Evolutionary conservation across 257 asterid species (phyloP).

Genomic region (Nicotiana obtusifolia): DNA sequence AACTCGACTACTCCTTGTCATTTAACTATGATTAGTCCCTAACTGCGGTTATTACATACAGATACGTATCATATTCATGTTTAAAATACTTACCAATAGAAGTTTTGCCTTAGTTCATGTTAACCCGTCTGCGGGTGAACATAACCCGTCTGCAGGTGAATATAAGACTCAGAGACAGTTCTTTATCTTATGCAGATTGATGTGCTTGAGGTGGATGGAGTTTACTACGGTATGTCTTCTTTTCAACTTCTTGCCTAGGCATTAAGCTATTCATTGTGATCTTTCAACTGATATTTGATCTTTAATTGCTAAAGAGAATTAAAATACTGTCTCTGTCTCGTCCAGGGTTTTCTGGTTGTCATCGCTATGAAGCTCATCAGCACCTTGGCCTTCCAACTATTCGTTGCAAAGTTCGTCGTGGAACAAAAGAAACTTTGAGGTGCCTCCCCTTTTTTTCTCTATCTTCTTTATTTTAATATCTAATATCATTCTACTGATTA

Average conservation of each 20-base stretch:
- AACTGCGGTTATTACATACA: too few relatives aligned
- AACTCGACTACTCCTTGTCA: too few relatives aligned
- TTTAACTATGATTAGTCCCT: too few relatives aligned
- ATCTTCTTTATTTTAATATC: not conserved
- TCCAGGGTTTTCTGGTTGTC: constrained; percentile 92
- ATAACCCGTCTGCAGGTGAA: not conserved
- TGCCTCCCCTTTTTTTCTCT: constrained; percentile 5
- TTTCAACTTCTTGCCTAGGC: not conserved
- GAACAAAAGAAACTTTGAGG: constrained; percentile 93
- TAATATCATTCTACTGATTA: not conserved
- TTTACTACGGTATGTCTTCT: constrained; percentile 57
- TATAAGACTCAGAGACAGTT: not conserved
- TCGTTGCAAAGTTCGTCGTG: constrained; percentile 89
- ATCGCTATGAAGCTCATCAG: constrained; percentile 95
- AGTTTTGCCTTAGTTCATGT: not conserved
- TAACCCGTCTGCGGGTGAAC: not conserved
- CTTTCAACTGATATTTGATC: not conserved
- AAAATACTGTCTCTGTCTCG: not conserved
- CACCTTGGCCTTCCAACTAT: constrained; percentile 79
- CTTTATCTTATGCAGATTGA: constrained; percentile 63
- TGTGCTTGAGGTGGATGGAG: constrained; percentile 93
- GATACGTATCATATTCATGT: not conserved
- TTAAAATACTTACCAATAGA: not conserved
- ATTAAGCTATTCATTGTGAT: not conserved
- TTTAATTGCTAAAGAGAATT: not conserved